phyloP scores from a whole-genome alignment of 2,329 filamentous ascomycete species.

The Ophiostoma perfectum region DNA sequence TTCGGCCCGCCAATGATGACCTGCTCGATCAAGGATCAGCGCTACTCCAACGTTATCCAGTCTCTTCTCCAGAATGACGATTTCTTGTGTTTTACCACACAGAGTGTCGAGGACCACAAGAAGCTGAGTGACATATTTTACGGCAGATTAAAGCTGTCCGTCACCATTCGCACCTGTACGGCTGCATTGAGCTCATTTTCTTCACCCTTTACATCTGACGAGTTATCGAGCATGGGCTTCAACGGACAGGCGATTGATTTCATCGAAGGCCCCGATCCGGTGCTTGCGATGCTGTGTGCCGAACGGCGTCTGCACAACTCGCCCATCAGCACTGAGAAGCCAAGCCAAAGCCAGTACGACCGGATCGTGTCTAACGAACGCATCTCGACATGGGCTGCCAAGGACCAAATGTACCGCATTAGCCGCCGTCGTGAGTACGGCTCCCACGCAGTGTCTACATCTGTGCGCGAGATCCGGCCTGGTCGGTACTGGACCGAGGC shows the following conservation, averaged over 20 bases:
- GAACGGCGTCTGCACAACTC: conserved; percentile 63
- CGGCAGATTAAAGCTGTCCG: conserved; percentile 58
- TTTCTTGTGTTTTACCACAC: conserved; percentile 67
- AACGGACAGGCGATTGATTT: conserved; percentile 76
- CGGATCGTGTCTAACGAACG: conserved; percentile 52
- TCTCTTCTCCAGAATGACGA: conserved; percentile 47
- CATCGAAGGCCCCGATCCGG: conserved; percentile 71
- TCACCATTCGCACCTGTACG: conserved; percentile 63
- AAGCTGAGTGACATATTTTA: conserved; percentile 64
- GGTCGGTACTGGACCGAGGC: conserved; percentile 72
- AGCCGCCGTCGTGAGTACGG: conserved; percentile 76
- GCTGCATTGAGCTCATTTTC: conserved; percentile 50
- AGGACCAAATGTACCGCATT: conserved; percentile 58
- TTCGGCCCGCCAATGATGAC: conserved; percentile 75
- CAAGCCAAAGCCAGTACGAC: conserved; percentile 63
- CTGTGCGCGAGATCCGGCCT: conserved; percentile 53
- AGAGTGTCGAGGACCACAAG: conserved; percentile 68
- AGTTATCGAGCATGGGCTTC: conserved; percentile 59
- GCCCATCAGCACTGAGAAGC: conserved; percentile 58
- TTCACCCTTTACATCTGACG: conserved; percentile 48
- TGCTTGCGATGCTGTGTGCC: conserved; percentile 82
- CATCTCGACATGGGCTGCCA: conserved; percentile 66
- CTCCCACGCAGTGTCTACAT: conserved; percentile 63
- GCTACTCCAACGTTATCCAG: conserved; percentile 55
- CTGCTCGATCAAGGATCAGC: conserved; percentile 70